Conservation (phyloP, 371 early-diverging fungal genomes). For the Sporodiniella umbellata region DNA sequence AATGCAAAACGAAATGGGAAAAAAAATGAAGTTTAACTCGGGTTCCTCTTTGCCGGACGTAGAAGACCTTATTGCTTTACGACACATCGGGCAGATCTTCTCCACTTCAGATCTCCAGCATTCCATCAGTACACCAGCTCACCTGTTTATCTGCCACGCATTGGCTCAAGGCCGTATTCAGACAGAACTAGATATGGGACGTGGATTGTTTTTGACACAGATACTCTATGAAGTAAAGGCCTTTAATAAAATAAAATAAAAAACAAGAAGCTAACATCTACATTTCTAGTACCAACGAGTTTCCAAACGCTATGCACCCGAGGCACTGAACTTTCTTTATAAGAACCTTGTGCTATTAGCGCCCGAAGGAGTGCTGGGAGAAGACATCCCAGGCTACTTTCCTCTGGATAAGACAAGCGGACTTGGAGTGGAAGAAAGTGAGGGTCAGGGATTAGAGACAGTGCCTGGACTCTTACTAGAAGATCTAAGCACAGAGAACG, state of each 20-base stretch:
- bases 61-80: slow-evolving; percentile 60
- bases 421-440: slow-evolving; percentile 23
- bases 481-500: slow-evolving; percentile 17
- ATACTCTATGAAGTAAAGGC: slow-evolving; percentile 68
- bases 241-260: neutral
- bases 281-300: slow-evolving; percentile 58
- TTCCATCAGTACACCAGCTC: slow-evolving; percentile 82
- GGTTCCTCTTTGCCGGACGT: slow-evolving; percentile 45
- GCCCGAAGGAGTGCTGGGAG: slow-evolving; percentile 41
- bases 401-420: slow-evolving; percentile 16
- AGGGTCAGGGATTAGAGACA: too few species aligned
- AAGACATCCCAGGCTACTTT: slow-evolving; percentile 45
- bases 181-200: slow-evolving; percentile 59
- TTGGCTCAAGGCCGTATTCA: slow-evolving; percentile 63
- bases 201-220: slow-evolving; percentile 74
- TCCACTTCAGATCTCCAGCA: slow-evolving; percentile 89
- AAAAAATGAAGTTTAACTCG: slow-evolving; percentile 28
- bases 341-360: slow-evolving; percentile 46
- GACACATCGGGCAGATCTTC: slow-evolving; percentile 68
- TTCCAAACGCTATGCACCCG: slow-evolving; percentile 84
- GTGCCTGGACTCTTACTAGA: slow-evolving; percentile 32
- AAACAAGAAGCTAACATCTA: neutral
- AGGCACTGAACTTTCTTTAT: slow-evolving; percentile 72
- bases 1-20: slow-evolving; percentile 38
- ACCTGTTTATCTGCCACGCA: slow-evolving; percentile 72